These are phyloP conservation scores for Gyromitra esculenta DNA, from an alignment of 2,329 filamentous ascomycete genomes.

Conservation along the genomic window DNA sequence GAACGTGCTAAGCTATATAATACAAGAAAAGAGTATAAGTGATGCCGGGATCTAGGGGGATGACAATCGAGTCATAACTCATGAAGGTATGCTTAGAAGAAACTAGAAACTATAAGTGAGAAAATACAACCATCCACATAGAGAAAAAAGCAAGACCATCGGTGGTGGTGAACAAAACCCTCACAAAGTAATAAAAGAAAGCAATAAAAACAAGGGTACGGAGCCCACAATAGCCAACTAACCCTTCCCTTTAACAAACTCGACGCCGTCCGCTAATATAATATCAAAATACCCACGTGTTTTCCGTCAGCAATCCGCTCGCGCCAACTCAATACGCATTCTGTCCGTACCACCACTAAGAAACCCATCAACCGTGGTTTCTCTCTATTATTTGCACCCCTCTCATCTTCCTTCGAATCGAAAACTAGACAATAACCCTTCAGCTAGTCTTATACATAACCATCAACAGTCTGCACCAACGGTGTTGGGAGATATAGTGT, in stretches of 20 bases:
- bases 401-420: neutral
- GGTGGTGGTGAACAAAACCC: constrained; percentile 15
- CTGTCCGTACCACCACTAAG: neutral
- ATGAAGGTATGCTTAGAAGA: constrained; percentile 35
- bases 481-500: constrained; percentile 37
- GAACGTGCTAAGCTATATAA: constrained; percentile 22
- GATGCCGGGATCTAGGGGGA: constrained; percentile 17
- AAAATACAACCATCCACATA: constrained; percentile 25
- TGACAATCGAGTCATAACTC: constrained; percentile 39
- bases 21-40: constrained; percentile 42
- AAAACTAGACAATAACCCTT: neutral
- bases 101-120: constrained; percentile 3
- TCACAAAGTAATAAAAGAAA: neutral
- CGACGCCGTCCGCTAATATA: constrained; percentile 49
- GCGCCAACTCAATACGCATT: constrained; percentile 9
- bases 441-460: constrained; percentile 35
- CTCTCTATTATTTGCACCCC: constrained; percentile 27
- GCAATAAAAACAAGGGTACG: constrained; percentile 17
- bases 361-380: constrained; percentile 9
- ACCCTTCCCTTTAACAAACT: constrained; percentile 38
- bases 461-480: constrained; percentile 43
- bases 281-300: constrained; percentile 48
- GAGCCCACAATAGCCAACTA: constrained; percentile 24
- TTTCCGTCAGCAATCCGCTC: constrained; percentile 12
- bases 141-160: constrained; percentile 17